phyloP scores from a whole-genome alignment of 2,329 filamentous ascomycete species.

The Didymella sp. region DNA sequence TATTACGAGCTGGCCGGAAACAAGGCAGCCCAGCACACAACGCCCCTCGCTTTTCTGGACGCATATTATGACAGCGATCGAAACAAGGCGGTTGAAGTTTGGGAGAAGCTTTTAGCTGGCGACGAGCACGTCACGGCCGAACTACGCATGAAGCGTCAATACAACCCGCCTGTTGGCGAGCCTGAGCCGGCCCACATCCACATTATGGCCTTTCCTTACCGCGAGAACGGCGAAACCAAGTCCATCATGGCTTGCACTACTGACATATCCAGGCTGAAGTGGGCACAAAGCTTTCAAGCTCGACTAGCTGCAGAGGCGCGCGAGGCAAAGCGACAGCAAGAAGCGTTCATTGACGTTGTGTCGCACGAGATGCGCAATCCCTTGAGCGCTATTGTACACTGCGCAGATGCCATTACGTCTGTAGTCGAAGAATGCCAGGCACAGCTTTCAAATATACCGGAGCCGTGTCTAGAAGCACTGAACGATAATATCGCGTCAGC shows the following conservation, averaged over 20 bases:
- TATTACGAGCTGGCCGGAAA: slow-evolving; percentile 41
- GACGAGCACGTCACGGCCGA: slow-evolving; percentile 37
- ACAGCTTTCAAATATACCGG: slow-evolving; percentile 31
- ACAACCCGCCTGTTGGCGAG: slow-evolving; percentile 41
- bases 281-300: slow-evolving; percentile 50
- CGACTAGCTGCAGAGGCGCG: slow-evolving; percentile 47
- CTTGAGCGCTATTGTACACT: slow-evolving; percentile 54
- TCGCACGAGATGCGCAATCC: slow-evolving; percentile 58
- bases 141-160: slow-evolving; percentile 41
- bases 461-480: slow-evolving; percentile 35
- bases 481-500: slow-evolving; percentile 46
- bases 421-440: slow-evolving; percentile 42
- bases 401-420: slow-evolving; percentile 53
- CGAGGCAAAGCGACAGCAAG: slow-evolving; percentile 50
- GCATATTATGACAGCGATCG: slow-evolving; percentile 40
- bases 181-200: slow-evolving; percentile 42
- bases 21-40: slow-evolving; percentile 25
- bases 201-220: slow-evolving; percentile 46
- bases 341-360: slow-evolving; percentile 50
- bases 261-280: slow-evolving; percentile 50
- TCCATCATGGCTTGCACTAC: slow-evolving; percentile 50
- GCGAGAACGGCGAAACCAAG: slow-evolving; percentile 37
- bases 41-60: slow-evolving; percentile 33
- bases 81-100: slow-evolving; percentile 33
- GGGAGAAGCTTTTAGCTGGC: slow-evolving; percentile 35